phyloP scores from a whole-genome alignment of 2,329 filamentous ascomycete genomes.

The Hypoxylon sp. region DNA sequence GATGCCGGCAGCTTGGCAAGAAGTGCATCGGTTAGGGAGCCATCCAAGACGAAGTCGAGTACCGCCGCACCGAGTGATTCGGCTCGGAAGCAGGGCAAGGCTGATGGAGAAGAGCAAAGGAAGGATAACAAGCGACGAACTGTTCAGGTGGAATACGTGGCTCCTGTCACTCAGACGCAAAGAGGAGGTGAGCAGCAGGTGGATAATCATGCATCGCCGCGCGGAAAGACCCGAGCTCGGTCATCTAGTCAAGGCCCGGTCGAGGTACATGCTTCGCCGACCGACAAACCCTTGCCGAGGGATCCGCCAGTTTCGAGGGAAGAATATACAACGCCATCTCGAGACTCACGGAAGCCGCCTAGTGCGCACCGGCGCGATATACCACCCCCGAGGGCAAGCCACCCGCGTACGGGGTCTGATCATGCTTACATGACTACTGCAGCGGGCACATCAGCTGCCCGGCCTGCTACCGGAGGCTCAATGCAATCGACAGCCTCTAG shows the following conservation, averaged over 20 bases:
- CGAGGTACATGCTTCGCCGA: constrained; percentile 58
- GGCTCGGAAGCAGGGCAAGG: constrained; percentile 79
- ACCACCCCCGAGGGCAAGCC: constrained; percentile 63
- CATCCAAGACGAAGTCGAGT: constrained; percentile 76
- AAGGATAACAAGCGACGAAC: constrained; percentile 94
- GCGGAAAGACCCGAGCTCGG: constrained; percentile 64
- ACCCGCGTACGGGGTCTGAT: constrained; percentile 70
- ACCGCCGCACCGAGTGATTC: constrained; percentile 72
- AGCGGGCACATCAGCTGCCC: constrained; percentile 60
- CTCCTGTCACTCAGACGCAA: constrained; percentile 87
- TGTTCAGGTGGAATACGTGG: constrained; percentile 97
- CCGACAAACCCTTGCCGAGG: constrained; percentile 72
- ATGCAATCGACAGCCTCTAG: constrained; percentile 84
- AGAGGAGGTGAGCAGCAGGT: constrained; percentile 69
- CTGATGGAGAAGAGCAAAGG: constrained; percentile 74
- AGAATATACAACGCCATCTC: constrained; percentile 56
- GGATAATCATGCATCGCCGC: constrained; percentile 49
- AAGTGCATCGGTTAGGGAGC: constrained; percentile 92
- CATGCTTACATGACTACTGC: constrained; percentile 64
- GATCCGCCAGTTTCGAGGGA: constrained; percentile 68
- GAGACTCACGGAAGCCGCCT: constrained; percentile 59
- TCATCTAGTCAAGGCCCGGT: constrained; percentile 69
- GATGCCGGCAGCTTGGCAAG: constrained; percentile 78
- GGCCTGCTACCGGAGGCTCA: constrained; percentile 89
- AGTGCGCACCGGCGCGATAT: constrained; percentile 64